These are phyloP conservation scores for Ascochyta koolunga DNA, from an alignment of 2,329 filamentous ascomycete genomes.

Conservation along the genomic window DNA sequence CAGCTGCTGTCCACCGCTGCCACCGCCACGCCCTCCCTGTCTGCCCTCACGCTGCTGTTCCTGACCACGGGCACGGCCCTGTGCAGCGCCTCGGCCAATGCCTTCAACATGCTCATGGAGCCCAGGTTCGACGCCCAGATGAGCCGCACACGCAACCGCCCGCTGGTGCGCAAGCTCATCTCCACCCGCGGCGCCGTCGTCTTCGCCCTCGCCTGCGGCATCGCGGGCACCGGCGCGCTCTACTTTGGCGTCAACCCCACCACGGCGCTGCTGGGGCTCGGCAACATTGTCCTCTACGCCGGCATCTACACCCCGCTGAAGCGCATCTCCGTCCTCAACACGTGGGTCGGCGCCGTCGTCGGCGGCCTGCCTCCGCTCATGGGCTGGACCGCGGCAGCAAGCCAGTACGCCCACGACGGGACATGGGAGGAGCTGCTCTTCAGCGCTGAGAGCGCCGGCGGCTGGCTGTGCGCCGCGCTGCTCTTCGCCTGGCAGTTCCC, in stretches of 20 bases:
- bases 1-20: slow-evolving; percentile 75
- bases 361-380: slow-evolving; percentile 94
- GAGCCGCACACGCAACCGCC: slow-evolving; percentile 89
- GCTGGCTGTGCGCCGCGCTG: slow-evolving; percentile 84
- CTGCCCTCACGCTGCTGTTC: slow-evolving; percentile 88
- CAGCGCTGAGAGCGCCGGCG: slow-evolving; percentile 71
- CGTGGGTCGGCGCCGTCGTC: slow-evolving; percentile 91
- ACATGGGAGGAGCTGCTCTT: slow-evolving; percentile 81
- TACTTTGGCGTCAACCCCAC: slow-evolving; percentile 95
- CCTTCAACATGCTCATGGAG: slow-evolving; percentile 97
- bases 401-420: slow-evolving; percentile 70
- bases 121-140: slow-evolving; percentile 88
- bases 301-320: slow-evolving; percentile 94
- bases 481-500: slow-evolving; percentile 98
- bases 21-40: slow-evolving; percentile 77
- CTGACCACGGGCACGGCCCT: slow-evolving; percentile 88
- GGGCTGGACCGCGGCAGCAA: slow-evolving; percentile 96
- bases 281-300: slow-evolving; percentile 89
- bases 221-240: slow-evolving; percentile 72
- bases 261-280: slow-evolving; percentile 79
- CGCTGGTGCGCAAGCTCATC: slow-evolving; percentile 82
- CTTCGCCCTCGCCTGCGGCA: slow-evolving; percentile 78
- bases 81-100: slow-evolving; percentile 88
- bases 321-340: slow-evolving; percentile 83
- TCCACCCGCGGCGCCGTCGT: slow-evolving; percentile 71